Conservation (phyloP, 345 rosid species). For the Hevea brasiliensis region DNA sequence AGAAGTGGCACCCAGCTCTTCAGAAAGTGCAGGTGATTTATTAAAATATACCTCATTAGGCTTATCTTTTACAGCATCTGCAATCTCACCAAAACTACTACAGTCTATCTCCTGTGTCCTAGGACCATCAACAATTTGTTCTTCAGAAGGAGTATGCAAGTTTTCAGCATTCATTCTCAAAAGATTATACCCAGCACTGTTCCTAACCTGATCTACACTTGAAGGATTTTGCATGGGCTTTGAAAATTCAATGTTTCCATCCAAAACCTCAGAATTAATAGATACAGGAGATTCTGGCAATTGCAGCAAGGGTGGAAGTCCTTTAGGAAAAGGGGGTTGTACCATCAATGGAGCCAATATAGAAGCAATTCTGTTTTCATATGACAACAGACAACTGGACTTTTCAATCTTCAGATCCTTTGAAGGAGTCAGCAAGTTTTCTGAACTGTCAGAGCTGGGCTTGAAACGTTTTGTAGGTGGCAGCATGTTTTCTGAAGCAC, state of each 20-base stretch:
- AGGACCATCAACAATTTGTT: constrained; percentile 11
- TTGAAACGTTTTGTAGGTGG: constrained; percentile 17
- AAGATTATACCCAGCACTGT: neutral
- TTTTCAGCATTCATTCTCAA: constrained; percentile 5
- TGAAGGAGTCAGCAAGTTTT: constrained; percentile 11
- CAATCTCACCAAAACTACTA: constrained; percentile 8
- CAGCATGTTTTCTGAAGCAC: constrained; percentile 21
- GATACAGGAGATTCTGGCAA: constrained; percentile 38
- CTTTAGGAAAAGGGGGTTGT: constrained; percentile 20
- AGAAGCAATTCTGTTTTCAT: constrained; percentile 20
- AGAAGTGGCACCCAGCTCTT: constrained; percentile 19
- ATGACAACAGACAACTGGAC: constrained; percentile 10
- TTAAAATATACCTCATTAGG: constrained; percentile 5
- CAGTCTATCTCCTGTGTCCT: constrained; percentile 10
- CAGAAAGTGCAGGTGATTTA: constrained; percentile 6
- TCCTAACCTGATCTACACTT: neutral
- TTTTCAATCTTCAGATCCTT: constrained; percentile 26
- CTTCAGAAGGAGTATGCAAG: constrained; percentile 9
- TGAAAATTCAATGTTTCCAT: constrained; percentile 11
- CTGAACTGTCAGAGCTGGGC: neutral
- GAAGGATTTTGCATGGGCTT: neutral
- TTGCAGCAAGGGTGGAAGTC: constrained; percentile 33
- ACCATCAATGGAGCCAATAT: constrained; percentile 17
- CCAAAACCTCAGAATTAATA: constrained; percentile 29
- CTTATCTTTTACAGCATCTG: constrained; percentile 14